These are phyloP conservation scores for Tilletiopsis washingtonensis DNA, from an alignment of 1,284 basidiomycete genomes.

Conservation along the genomic window DNA sequence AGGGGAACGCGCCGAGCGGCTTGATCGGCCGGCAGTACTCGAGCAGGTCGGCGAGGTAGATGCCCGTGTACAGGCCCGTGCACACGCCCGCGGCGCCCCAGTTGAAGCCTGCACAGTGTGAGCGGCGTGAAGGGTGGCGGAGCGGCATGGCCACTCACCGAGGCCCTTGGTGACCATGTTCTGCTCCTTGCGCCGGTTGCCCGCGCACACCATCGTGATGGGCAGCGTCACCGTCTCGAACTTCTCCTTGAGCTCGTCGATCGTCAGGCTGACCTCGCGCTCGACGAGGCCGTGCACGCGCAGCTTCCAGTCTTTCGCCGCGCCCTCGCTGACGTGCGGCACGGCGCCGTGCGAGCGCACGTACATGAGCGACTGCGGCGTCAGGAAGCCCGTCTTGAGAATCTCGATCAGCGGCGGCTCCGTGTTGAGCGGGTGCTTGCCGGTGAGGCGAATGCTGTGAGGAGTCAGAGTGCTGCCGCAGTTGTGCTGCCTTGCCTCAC, in stretches of 20 bases:
- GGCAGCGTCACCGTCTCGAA: constrained; percentile 59
- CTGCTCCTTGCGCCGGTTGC: constrained; percentile 63
- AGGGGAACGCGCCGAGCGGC: constrained; percentile 30
- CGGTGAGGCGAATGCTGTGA: constrained; percentile 18
- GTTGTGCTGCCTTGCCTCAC: not conserved
- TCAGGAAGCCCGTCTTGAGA: constrained; percentile 57
- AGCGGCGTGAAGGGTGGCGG: not conserved
- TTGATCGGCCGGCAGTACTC: constrained; percentile 52
- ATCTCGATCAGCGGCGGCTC: constrained; percentile 56
- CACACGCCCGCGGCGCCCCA: constrained; percentile 56
- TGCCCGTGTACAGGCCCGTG: constrained; percentile 62
- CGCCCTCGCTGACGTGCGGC: constrained; percentile 52
- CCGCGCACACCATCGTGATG: constrained; percentile 62
- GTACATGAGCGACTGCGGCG: constrained; percentile 60
- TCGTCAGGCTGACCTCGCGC: constrained; percentile 24
- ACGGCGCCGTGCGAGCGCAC: constrained; percentile 64
- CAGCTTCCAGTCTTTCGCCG: constrained; percentile 54
- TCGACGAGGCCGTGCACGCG: constrained; percentile 52
- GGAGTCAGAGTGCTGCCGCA: not conserved
- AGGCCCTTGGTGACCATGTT: constrained; percentile 59
- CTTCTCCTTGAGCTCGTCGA: constrained; percentile 49
- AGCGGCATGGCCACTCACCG: not conserved
- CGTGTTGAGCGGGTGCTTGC: constrained; percentile 58
- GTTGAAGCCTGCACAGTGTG: constrained; percentile 48
- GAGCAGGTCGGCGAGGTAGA: constrained; percentile 59